Evolutionary conservation across 2,329 filamentous ascomycete species (phyloP).

Genomic region (Alternaria postmessia): DNA sequence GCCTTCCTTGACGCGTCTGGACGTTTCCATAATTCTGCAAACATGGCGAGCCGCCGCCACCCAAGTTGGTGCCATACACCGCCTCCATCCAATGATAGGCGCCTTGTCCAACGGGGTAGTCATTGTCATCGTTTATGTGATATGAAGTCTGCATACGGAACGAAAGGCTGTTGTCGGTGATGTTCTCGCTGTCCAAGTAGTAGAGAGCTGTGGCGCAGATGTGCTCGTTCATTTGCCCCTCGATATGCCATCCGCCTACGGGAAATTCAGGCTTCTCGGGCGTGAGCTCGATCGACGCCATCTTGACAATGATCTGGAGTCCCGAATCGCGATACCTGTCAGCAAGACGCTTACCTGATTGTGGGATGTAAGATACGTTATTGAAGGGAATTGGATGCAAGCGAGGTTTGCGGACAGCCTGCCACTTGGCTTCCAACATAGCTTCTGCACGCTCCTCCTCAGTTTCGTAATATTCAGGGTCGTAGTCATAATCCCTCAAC

Average conservation of each 20-base stretch:
- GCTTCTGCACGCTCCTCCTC: slow-evolving; percentile 7
- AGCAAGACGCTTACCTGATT: slow-evolving; percentile 15
- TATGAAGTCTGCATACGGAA: slow-evolving; percentile 31
- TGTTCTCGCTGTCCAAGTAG: slow-evolving; percentile 69
- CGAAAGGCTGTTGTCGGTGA: slow-evolving; percentile 52
- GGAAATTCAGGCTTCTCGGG: slow-evolving; percentile 65
- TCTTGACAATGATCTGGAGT: slow-evolving; percentile 70
- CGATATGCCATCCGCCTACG: slow-evolving; percentile 64
- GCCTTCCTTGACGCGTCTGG: slow-evolving; percentile 56
- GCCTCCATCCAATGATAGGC: slow-evolving; percentile 24
- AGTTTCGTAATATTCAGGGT: not conserved
- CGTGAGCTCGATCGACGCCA: slow-evolving; percentile 66
- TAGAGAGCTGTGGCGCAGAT: slow-evolving; percentile 70
- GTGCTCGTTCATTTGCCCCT: slow-evolving; percentile 64
- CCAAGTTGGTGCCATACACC: slow-evolving; percentile 23
- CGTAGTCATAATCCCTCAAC: not conserved
- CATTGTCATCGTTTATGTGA: slow-evolving; percentile 8
- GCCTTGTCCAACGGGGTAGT: slow-evolving; percentile 21
- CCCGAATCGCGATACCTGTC: slow-evolving; percentile 25
- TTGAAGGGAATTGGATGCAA: slow-evolving; percentile 20
- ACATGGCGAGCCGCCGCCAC: slow-evolving; percentile 13
- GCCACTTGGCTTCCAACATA: slow-evolving; percentile 23
- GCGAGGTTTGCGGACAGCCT: slow-evolving; percentile 23
- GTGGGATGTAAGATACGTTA: slow-evolving; percentile 26
- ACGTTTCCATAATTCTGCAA: slow-evolving; percentile 56